A percentile compares a stretch with the other conserved stretches of the same genome.
Evolutionary conservation across 1,284 basidiomycete genomes (phyloP).

Genomic region (Papiliotrema laurentii): DNA sequence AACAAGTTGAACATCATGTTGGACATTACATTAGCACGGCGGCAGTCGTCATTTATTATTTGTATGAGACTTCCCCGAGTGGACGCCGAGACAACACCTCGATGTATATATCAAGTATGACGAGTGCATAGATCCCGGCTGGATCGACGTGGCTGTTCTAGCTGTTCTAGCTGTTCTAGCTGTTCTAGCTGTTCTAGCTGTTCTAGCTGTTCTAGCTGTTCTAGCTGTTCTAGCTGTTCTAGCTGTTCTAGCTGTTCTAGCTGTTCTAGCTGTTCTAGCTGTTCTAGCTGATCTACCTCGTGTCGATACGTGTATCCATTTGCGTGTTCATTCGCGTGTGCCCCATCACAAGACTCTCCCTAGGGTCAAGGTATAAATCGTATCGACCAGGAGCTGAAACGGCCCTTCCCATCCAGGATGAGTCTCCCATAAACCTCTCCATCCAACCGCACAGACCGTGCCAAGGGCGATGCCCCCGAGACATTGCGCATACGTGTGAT

Average conservation of each 20-base stretch:
- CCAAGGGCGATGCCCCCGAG: conserved; percentile 63
- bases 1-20: no score
- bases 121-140: no score
- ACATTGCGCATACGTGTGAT: conserved; percentile 74
- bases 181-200: no score
- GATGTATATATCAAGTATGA: no score
- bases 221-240: background rate
- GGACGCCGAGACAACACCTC: no score
- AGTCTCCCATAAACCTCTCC: conserved; percentile 47
- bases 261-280: background rate
- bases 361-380: conserved; percentile 12
- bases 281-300: background rate
- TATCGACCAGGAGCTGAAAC: conserved; percentile 17
- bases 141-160: background rate
- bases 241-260: background rate
- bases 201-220: no score
- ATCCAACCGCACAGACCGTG: conserved; percentile 54
- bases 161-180: background rate
- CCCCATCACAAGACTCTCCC: conserved; percentile 5
- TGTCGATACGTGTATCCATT: background rate
- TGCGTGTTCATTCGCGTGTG: background rate
- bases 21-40: no score
- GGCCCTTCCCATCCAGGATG: conserved; percentile 11
- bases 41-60: no score
- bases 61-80: background rate